Percentiles rank a stretch among this genome's conserved stretches.
These are phyloP conservation scores for Colletotrichum tropicale DNA, from an alignment of 2,329 filamentous ascomycete genomes.

Conservation along the genomic window DNA sequence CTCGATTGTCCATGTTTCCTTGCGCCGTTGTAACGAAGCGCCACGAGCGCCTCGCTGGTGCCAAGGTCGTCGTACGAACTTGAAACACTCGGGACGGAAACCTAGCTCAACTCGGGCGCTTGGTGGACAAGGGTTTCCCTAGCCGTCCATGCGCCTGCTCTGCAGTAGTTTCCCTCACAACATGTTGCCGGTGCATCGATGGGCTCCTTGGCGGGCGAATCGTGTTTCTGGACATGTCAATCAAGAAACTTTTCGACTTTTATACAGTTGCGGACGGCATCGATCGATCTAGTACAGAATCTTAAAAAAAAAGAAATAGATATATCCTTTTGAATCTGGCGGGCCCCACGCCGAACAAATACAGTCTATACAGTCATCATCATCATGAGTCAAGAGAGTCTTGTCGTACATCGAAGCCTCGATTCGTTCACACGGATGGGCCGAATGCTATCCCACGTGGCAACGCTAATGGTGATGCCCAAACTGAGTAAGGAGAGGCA, in stretches of 20 bases:
- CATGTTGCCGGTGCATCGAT: not conserved
- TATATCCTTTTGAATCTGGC: not conserved
- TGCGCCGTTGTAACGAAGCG: not conserved
- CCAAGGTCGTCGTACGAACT: slow-evolving; percentile 15
- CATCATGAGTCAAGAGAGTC: slow-evolving; percentile 6
- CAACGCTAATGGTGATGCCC: slow-evolving; percentile 69
- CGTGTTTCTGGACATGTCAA: not conserved
- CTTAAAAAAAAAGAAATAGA: not conserved
- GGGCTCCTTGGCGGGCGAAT: not conserved
- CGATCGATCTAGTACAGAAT: not conserved
- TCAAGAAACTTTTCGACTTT: not conserved
- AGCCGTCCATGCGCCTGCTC: not conserved
- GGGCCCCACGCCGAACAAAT: not conserved
- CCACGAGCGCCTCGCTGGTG: slow-evolving; percentile 5
- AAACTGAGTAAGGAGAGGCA: slow-evolving; percentile 79
- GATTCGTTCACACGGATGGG: not conserved
- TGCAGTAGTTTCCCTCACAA: not conserved
- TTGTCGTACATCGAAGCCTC: not conserved
- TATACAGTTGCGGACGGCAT: not conserved
- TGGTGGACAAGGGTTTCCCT: slow-evolving; percentile 5
- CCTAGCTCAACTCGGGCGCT: slow-evolving; percentile 8
- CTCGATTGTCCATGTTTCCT: not conserved
- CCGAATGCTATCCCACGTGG: not conserved
- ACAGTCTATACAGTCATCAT: slow-evolving; percentile 16
- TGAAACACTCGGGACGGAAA: slow-evolving; percentile 11